A percentile compares a stretch with the other conserved stretches of the same genome.
Evolutionary conservation across 371 early-diverging fungal genomes (phyloP).

Genomic region (Mycotypha africana): DNA sequence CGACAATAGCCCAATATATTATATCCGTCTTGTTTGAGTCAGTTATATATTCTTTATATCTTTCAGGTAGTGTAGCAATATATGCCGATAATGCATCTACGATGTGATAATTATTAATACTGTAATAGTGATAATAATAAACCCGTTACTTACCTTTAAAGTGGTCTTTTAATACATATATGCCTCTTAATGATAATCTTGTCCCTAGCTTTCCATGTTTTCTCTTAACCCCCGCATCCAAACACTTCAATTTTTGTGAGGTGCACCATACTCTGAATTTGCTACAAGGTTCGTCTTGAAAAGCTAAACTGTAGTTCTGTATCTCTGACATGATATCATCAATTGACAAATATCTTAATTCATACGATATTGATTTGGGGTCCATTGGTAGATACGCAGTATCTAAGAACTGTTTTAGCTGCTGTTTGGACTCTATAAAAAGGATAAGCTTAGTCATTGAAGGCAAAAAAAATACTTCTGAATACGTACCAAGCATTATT

Average conservation of each 20-base stretch:
- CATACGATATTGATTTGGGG: slow-evolving; percentile 3
- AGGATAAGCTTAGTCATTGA: slow-evolving; percentile 3
- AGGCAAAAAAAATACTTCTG: slow-evolving; percentile 1
- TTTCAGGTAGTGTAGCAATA: slow-evolving; percentile 6
- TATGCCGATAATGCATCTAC: slow-evolving; percentile 2
- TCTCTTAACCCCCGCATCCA: slow-evolving; percentile 1
- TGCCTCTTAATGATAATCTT: slow-evolving; percentile 2
- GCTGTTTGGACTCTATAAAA: slow-evolving; percentile 7
- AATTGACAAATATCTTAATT: slow-evolving; percentile 1
- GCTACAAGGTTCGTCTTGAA: slow-evolving; percentile 1
- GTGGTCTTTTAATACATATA: slow-evolving; percentile 8
- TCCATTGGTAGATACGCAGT: background rate
- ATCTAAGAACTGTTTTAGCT: slow-evolving; percentile 1
- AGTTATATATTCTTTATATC: slow-evolving; percentile 5
- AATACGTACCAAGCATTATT: background rate
- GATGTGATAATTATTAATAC: slow-evolving; percentile 4
- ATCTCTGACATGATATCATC: slow-evolving; percentile 1
- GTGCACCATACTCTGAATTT: slow-evolving; percentile 1
- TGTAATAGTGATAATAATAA: slow-evolving; percentile 1
- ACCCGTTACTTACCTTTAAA: slow-evolving; percentile 5
- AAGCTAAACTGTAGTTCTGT: background rate
- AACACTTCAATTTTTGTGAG: slow-evolving; percentile 1
- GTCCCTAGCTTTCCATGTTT: slow-evolving; percentile 2
- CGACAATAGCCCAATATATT: slow-evolving; percentile 7
- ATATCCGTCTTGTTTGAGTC: slow-evolving; percentile 2